Evolutionary conservation across 495 filamentous ascomycete genomes (phyloP).

Genomic region (Pyrenula massariospora): DNA sequence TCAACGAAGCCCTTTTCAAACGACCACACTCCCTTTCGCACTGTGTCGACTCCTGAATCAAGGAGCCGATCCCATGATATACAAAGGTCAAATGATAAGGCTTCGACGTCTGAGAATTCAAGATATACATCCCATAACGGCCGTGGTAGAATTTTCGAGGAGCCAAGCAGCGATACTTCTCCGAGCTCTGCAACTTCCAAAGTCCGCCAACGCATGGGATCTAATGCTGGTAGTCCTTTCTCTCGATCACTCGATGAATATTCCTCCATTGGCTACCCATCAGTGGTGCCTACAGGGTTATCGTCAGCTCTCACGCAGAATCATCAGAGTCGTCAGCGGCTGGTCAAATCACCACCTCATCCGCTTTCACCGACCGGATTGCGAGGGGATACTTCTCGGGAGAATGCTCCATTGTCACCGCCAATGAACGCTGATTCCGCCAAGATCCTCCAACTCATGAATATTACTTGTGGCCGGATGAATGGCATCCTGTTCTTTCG

Average conservation of each 20-base stretch:
- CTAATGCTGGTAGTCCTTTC: slow-evolving; percentile 24
- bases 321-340: slow-evolving; percentile 25
- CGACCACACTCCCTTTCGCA: slow-evolving; percentile 28
- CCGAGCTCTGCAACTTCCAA: slow-evolving; percentile 22
- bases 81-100: background rate
- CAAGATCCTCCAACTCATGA: slow-evolving; percentile 43
- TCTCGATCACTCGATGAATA: background rate
- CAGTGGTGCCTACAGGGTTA: slow-evolving; percentile 21
- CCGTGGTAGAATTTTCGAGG: slow-evolving; percentile 23
- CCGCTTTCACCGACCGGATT: slow-evolving; percentile 9
- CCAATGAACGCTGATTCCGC: slow-evolving; percentile 34
- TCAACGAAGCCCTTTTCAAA: slow-evolving; percentile 24
- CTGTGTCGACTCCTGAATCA: background rate
- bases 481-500: slow-evolving; percentile 44
- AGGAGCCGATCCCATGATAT: background rate
- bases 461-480: slow-evolving; percentile 46
- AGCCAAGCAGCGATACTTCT: slow-evolving; percentile 30
- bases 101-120: background rate
- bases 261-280: slow-evolving; percentile 38
- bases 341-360: slow-evolving; percentile 26
- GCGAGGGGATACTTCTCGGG: slow-evolving; percentile 21
- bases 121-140: background rate
- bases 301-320: slow-evolving; percentile 20
- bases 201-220: slow-evolving; percentile 30
- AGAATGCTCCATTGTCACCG: slow-evolving; percentile 40